phyloP scores from a whole-genome alignment of 768 basidiomycete genomes.

The Rhodotorula paludigena region DNA sequence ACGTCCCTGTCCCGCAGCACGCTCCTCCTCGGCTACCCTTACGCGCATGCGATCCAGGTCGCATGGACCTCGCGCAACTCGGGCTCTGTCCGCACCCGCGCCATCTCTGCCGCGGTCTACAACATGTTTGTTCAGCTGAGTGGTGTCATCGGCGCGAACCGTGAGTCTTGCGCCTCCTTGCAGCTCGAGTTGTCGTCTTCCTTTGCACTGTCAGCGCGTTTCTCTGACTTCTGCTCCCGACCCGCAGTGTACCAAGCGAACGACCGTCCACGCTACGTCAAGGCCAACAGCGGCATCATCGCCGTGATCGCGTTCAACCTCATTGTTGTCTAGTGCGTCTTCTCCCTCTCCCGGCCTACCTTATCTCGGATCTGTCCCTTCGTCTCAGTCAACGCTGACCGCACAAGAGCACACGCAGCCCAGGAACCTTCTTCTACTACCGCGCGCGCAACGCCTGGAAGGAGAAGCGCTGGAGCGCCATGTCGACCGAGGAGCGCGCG shows the following conservation, averaged over 20 bases:
- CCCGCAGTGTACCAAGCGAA: conserved; percentile 27
- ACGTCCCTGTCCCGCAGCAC: conserved; percentile 37
- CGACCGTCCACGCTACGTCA: conserved; percentile 41
- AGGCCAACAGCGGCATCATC: conserved; percentile 46
- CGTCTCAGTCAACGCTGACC: too few species aligned
- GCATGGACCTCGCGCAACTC: conserved; percentile 46
- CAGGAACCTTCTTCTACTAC: conserved; percentile 16
- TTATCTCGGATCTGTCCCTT: conserved; percentile 23
- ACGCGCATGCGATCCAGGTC: conserved; percentile 45
- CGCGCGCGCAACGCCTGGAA: conserved; percentile 40
- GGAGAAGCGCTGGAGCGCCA: conserved; percentile 43
- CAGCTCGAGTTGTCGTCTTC: too few species aligned
- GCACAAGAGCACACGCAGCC: too few species aligned
- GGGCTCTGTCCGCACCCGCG: conserved; percentile 45
- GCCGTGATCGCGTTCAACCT: conserved; percentile 46
- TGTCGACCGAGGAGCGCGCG: conserved; percentile 43
- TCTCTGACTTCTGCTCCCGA: too few species aligned
- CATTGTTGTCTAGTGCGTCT: conserved; percentile 34
- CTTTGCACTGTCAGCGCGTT: neutral
- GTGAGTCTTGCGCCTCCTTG: neutral
- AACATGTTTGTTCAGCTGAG: conserved; percentile 43
- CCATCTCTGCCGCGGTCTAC: conserved; percentile 46
- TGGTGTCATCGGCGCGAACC: conserved; percentile 20
- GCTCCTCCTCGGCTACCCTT: conserved; percentile 43
- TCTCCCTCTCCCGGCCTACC: conserved; percentile 4